A percentile compares a stretch with the other conserved stretches of the same genome.
Conservation (phyloP, 306 rosid genomes). For the Acacia crassicarpa region DNA sequence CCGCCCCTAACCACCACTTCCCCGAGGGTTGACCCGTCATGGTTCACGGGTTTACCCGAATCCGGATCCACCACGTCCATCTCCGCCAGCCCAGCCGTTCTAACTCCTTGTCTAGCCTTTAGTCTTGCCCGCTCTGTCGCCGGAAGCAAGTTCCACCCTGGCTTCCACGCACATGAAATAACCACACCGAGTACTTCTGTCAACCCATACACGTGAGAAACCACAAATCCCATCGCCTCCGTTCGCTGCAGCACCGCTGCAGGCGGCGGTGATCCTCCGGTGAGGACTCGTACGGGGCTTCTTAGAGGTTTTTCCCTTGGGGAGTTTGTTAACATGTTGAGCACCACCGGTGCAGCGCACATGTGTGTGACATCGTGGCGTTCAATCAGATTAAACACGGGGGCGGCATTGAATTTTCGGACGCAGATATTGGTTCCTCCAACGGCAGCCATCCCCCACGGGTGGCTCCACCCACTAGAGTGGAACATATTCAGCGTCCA, state of each 20-base stretch:
- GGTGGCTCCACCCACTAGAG: constrained; percentile 62
- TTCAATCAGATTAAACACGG: constrained; percentile 37
- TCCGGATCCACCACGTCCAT: constrained; percentile 51
- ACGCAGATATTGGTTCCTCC: constrained; percentile 67
- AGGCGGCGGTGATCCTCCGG: constrained; percentile 70
- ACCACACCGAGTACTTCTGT: constrained; percentile 54
- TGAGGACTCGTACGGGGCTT: constrained; percentile 48
- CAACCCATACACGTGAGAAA: constrained; percentile 62
- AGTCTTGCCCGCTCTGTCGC: constrained; percentile 59
- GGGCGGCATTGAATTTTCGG: constrained; percentile 43
- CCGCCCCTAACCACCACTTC: constrained; percentile 60
- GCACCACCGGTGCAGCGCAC: not conserved
- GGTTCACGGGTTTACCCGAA: constrained; percentile 37
- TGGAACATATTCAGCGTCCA: constrained; percentile 79
- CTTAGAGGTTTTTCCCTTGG: constrained; percentile 31
- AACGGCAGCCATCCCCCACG: constrained; percentile 36
- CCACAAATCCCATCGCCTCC: constrained; percentile 55
- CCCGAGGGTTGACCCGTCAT: constrained; percentile 46
- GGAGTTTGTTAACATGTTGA: not conserved
- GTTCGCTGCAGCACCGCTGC: constrained; percentile 50
- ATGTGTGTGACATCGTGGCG: not conserved
- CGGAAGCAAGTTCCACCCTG: constrained; percentile 53
- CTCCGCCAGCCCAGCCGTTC: constrained; percentile 41
- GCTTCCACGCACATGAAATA: constrained; percentile 70
- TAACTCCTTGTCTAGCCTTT: constrained; percentile 76